Percentiles rank a stretch among this genome's conserved stretches.
Conservation (phyloP, 2,329 filamentous ascomycete species). For the Amphichorda felina region DNA sequence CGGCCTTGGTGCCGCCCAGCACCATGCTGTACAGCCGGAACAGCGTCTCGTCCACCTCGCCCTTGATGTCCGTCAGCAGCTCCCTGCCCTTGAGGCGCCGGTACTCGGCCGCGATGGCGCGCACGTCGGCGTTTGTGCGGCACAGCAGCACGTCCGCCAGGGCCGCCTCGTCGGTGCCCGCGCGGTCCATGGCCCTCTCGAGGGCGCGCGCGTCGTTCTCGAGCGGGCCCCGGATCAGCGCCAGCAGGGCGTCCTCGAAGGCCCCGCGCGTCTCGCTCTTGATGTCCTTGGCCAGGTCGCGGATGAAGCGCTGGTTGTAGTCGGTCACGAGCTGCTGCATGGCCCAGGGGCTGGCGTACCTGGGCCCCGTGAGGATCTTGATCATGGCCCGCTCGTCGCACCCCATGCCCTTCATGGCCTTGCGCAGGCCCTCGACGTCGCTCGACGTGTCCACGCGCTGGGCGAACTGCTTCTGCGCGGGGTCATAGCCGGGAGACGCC, state of each 20-base stretch:
- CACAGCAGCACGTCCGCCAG: constrained; percentile 20
- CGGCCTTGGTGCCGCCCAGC: constrained; percentile 13
- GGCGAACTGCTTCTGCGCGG: constrained; percentile 10
- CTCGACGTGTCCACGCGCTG: constrained; percentile 15
- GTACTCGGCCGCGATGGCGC: constrained; percentile 18
- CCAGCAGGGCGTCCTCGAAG: constrained; percentile 16
- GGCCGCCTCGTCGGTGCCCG: constrained; percentile 19
- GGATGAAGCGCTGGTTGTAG: constrained; percentile 20
- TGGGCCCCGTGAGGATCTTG: constrained; percentile 13
- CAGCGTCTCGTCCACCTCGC: constrained; percentile 16
- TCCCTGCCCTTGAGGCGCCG: constrained; percentile 13
- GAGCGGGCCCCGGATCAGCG: constrained; percentile 17
- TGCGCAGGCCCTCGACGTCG: constrained; percentile 16
- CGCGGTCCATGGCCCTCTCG: constrained; percentile 15
- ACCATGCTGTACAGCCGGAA: constrained; percentile 22
- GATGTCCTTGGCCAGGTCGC: constrained; percentile 19
- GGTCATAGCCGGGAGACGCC: constrained; percentile 17
- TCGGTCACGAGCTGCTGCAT: constrained; percentile 17
- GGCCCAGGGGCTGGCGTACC: constrained; percentile 19
- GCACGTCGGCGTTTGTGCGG: constrained; percentile 22
- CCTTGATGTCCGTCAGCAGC: constrained; percentile 16
- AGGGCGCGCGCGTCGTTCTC: constrained; percentile 17
- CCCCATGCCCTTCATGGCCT: constrained; percentile 23
- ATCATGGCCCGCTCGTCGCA: constrained; percentile 19
- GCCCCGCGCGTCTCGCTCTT: constrained; percentile 18